phyloP scores from a whole-genome alignment of 495 filamentous ascomycete genomes.

The Clavariopsis aquatica region DNA sequence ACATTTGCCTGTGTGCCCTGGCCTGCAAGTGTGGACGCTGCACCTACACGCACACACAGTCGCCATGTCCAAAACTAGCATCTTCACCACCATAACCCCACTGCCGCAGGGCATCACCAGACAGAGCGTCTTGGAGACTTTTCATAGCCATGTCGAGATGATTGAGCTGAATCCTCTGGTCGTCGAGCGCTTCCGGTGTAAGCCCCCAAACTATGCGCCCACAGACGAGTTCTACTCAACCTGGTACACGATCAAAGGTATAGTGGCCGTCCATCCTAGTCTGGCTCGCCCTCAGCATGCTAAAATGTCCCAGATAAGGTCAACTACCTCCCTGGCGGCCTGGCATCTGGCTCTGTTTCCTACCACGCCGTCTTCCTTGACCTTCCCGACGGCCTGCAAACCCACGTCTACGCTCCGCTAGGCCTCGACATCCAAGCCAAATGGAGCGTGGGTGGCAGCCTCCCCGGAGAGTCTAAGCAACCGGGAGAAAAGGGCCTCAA shows the following conservation, averaged over 20 bases:
- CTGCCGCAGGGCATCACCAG: constrained; percentile 67
- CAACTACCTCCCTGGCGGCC: constrained; percentile 67
- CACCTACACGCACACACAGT: too few species aligned
- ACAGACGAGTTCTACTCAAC: constrained; percentile 66
- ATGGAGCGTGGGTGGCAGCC: constrained; percentile 63
- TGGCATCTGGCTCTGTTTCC: constrained; percentile 63
- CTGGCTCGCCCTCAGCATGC: too few species aligned
- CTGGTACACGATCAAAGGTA: constrained; percentile 66
- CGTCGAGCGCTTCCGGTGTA: constrained; percentile 63
- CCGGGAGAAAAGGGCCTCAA: constrained; percentile 62
- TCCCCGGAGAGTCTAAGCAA: constrained; percentile 63
- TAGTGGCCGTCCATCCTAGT: constrained; percentile 25
- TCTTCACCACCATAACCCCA: constrained; percentile 70
- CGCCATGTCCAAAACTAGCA: constrained; percentile 54
- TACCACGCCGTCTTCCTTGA: constrained; percentile 78
- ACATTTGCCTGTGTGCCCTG: neutral
- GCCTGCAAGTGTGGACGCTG: too few species aligned
- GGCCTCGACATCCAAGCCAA: constrained; percentile 68
- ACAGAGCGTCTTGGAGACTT: constrained; percentile 64
- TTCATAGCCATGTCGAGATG: constrained; percentile 74
- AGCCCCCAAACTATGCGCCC: constrained; percentile 60
- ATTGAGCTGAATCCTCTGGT: constrained; percentile 82
- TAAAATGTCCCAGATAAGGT: constrained; percentile 59
- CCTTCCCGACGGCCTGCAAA: constrained; percentile 66
- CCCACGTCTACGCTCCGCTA: constrained; percentile 71